phyloP scores from a whole-genome alignment of 306 rosid genomes.

The Gillenia trifoliata region DNA sequence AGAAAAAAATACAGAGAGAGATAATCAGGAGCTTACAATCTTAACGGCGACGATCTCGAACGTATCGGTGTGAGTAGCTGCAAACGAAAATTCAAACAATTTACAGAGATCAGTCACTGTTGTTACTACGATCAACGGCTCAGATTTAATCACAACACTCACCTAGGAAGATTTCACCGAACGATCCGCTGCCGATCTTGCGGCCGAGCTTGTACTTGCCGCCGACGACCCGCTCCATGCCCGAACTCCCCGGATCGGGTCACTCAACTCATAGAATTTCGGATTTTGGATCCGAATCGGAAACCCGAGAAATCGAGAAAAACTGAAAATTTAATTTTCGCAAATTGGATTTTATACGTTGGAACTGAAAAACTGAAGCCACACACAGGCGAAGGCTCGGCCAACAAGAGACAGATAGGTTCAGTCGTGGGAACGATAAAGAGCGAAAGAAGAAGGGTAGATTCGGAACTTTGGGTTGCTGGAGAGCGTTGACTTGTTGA shows the following conservation, averaged over 20 bases:
- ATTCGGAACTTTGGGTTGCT: background rate
- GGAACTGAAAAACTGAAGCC: slow-evolving; percentile 22
- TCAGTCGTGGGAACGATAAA: background rate
- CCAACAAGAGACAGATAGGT: slow-evolving; percentile 12
- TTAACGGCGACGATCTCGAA: slow-evolving; percentile 93
- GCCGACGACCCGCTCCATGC: slow-evolving; percentile 84
- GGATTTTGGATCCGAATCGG: slow-evolving; percentile 10
- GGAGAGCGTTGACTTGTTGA: slow-evolving; percentile 4
- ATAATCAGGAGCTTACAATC: slow-evolving; percentile 52
- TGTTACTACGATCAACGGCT: background rate
- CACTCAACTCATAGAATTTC: slow-evolving; percentile 29
- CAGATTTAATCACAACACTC: background rate
- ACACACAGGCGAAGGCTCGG: slow-evolving; percentile 14
- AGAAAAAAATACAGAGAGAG: background rate
- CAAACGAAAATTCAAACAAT: slow-evolving; percentile 13
- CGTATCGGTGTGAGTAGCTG: slow-evolving; percentile 87
- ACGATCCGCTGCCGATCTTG: slow-evolving; percentile 99
- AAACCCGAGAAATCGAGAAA: background rate
- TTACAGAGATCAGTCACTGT: slow-evolving; percentile 1
- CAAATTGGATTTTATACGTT: background rate
- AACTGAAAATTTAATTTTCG: background rate
- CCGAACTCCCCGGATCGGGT: slow-evolving; percentile 25
- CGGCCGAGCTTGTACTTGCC: slow-evolving; percentile 85
- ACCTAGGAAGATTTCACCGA: slow-evolving; percentile 96
- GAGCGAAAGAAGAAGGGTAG: slow-evolving; percentile 10